These are phyloP conservation scores for Aspergillus amoenus DNA, from an alignment of 2,329 filamentous ascomycete species.

Conservation along the genomic window DNA sequence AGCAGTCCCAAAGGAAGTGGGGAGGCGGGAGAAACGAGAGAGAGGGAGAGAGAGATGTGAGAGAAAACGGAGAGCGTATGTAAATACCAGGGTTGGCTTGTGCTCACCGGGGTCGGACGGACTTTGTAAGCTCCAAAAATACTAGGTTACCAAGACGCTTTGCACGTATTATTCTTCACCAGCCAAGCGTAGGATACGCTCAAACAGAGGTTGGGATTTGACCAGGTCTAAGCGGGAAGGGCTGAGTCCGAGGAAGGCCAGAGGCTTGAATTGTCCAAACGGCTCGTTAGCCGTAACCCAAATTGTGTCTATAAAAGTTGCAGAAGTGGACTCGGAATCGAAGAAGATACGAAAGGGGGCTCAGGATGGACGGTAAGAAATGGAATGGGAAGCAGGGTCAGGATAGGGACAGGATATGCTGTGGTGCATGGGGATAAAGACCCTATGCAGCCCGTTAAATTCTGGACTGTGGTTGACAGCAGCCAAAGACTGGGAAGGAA, in stretches of 20 bases:
- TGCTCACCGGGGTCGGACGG: slow-evolving; percentile 16
- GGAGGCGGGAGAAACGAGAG: slow-evolving; percentile 5
- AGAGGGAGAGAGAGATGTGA: slow-evolving; percentile 4
- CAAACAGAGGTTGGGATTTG: slow-evolving; percentile 6
- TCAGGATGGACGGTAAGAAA: slow-evolving; percentile 5
- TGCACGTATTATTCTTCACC: slow-evolving; percentile 12
- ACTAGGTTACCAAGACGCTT: neutral
- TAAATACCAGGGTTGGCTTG: slow-evolving; percentile 15
- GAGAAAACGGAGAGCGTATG: slow-evolving; percentile 6
- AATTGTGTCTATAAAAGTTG: slow-evolving; percentile 9
- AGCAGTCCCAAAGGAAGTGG: slow-evolving; percentile 6
- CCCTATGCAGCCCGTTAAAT: slow-evolving; percentile 16
- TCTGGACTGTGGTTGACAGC: slow-evolving; percentile 10
- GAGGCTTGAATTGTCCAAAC: slow-evolving; percentile 16
- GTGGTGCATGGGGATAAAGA: slow-evolving; percentile 13
- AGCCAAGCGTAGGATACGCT: slow-evolving; percentile 11
- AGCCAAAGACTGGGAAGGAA: slow-evolving; percentile 15
- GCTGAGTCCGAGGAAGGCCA: slow-evolving; percentile 7
- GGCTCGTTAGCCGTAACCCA: slow-evolving; percentile 12
- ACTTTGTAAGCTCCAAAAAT: slow-evolving; percentile 15
- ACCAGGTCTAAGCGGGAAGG: slow-evolving; percentile 13
- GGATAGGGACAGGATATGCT: slow-evolving; percentile 10
- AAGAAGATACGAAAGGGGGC: slow-evolving; percentile 2
- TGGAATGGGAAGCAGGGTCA: slow-evolving; percentile 9
- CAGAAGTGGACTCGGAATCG: neutral